Evolutionary conservation across 2,329 filamentous ascomycete species (phyloP).

Genomic region (Neopestalotiopsis clavispora): DNA sequence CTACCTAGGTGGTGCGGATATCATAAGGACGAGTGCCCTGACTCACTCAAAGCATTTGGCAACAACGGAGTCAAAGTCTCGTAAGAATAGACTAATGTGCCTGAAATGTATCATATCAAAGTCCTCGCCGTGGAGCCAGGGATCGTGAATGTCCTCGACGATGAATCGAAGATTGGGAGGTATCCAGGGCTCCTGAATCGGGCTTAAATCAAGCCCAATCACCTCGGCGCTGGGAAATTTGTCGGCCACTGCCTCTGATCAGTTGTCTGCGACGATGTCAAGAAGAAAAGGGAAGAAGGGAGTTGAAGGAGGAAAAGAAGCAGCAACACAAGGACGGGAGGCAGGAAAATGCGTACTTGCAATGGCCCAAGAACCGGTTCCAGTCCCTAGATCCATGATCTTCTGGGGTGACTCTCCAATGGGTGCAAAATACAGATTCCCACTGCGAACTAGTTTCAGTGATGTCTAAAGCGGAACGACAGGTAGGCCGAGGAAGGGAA

Average conservation of each 20-base stretch:
- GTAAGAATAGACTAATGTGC: constrained; percentile 37
- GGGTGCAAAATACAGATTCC: constrained; percentile 25
- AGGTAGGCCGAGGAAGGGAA: background rate
- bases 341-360: constrained; percentile 22
- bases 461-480: constrained; percentile 5
- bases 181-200: constrained; percentile 36
- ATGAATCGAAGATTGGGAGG: constrained; percentile 57
- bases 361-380: constrained; percentile 50
- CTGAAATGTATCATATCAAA: constrained; percentile 58
- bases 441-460: constrained; percentile 5
- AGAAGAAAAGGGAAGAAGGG: too few relatives aligned
- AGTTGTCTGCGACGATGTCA: background rate
- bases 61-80: constrained; percentile 19
- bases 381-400: constrained; percentile 39
- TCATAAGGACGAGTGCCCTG: background rate
- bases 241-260: constrained; percentile 22
- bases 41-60: constrained; percentile 7
- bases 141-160: constrained; percentile 57
- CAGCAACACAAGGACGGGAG: too few relatives aligned
- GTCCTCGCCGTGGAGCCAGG: constrained; percentile 49
- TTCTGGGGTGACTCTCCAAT: constrained; percentile 25
- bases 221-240: constrained; percentile 26
- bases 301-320: background rate
- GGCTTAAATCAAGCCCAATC: constrained; percentile 29
- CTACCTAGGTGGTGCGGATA: background rate